Evolutionary conservation across 2,329 filamentous ascomycete species (phyloP).

Genomic region (Shiraia sp.): DNA sequence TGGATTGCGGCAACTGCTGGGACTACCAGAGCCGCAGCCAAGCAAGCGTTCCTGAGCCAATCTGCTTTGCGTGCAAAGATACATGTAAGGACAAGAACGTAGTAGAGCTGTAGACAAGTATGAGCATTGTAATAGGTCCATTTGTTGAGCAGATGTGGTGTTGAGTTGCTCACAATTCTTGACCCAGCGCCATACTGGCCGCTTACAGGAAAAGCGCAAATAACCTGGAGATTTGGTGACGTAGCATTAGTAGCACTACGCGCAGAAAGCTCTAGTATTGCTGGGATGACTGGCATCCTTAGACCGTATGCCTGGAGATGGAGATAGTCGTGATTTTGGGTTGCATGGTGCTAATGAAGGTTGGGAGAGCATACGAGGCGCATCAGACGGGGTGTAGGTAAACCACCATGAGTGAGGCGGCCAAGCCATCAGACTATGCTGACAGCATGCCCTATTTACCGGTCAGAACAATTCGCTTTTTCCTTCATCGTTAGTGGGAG

Average conservation of each 20-base stretch:
- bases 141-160: neutral
- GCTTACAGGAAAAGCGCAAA: constrained; percentile 61
- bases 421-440: constrained; percentile 5
- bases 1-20: constrained; percentile 68
- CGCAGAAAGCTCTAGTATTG: constrained; percentile 22
- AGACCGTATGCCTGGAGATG: constrained; percentile 33
- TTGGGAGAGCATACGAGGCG: constrained; percentile 7
- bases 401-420: constrained; percentile 16
- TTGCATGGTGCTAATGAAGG: constrained; percentile 4
- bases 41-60: constrained; percentile 66
- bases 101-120: constrained; percentile 55
- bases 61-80: constrained; percentile 64
- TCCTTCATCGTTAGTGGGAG: constrained; percentile 4
- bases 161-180: constrained; percentile 50
- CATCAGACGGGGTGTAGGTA: constrained; percentile 11
- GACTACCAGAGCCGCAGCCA: constrained; percentile 63
- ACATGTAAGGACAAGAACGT: constrained; percentile 65
- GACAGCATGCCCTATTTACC: constrained; percentile 9
- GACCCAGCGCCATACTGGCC: constrained; percentile 60
- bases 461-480: constrained; percentile 16
- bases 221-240: constrained; percentile 46
- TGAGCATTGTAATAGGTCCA: constrained; percentile 11
- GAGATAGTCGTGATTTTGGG: constrained; percentile 10
- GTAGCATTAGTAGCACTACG: constrained; percentile 12
- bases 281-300: constrained; percentile 37